Conservation (phyloP, 306 rosid genomes). For the Fragaria nilgerrensis region DNA sequence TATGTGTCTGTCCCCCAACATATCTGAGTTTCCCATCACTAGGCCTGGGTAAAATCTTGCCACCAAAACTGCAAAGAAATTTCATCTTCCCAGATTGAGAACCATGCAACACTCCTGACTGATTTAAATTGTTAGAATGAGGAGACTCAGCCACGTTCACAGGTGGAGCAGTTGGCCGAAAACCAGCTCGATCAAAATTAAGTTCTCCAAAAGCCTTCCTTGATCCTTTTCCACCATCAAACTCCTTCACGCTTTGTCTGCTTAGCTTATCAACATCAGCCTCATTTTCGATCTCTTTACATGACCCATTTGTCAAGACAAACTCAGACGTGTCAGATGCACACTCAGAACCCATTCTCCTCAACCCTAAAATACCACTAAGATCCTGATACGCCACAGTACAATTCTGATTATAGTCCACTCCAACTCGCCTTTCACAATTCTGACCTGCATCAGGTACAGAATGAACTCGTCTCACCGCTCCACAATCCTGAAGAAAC, state of each 20-base stretch:
- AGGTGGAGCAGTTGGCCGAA: conserved; percentile 22
- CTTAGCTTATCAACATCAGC: conserved; percentile 29
- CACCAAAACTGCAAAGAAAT: conserved; percentile 74
- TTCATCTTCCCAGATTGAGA: conserved; percentile 50
- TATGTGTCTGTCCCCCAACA: conserved; percentile 75
- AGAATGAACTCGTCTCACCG: conserved; percentile 33
- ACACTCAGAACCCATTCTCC: conserved; percentile 56
- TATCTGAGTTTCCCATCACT: conserved; percentile 70
- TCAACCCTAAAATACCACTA: conserved; percentile 52
- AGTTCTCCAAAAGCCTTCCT: conserved; percentile 46
- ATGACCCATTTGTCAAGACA: conserved; percentile 35
- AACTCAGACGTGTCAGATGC: conserved; percentile 45
- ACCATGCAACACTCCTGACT: conserved; percentile 41
- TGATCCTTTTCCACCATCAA: conserved; percentile 28
- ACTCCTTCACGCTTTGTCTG: conserved; percentile 36
- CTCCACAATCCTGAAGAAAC: conserved; percentile 42
- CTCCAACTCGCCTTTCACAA: conserved; percentile 29
- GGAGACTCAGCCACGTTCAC: conserved; percentile 40
- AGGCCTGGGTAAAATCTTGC: conserved; percentile 72
- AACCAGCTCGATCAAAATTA: conserved; percentile 33
- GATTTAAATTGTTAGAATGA: conserved; percentile 36
- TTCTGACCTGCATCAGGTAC: conserved; percentile 26
- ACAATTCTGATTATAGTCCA: conserved; percentile 35
- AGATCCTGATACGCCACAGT: conserved; percentile 51
- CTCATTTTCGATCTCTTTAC: conserved; percentile 43